Conservation (phyloP, 768 basidiomycete species). For the Trametes meyenii region DNA sequence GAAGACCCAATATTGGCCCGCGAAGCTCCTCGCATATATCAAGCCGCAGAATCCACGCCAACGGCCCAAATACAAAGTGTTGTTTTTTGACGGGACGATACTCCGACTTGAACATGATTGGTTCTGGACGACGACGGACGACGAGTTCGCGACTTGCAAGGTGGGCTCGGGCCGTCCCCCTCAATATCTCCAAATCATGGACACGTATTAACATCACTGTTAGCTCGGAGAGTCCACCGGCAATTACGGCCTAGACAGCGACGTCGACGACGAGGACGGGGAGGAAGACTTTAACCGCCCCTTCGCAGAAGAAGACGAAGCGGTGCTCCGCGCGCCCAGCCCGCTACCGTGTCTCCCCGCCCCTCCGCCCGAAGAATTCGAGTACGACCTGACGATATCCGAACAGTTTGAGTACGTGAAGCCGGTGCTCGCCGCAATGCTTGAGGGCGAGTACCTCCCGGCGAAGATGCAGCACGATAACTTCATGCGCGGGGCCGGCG, state of each 20-base stretch:
- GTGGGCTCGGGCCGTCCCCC: constrained; percentile 36
- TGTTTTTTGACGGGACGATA: constrained; percentile 58
- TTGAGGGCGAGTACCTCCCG: constrained; percentile 59
- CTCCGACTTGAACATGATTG: constrained; percentile 46
- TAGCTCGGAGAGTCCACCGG: constrained; percentile 64
- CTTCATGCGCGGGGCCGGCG: constrained; percentile 62
- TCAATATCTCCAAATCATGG: background rate
- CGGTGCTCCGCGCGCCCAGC: constrained; percentile 41
- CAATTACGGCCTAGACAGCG: constrained; percentile 39
- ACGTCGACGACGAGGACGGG: constrained; percentile 31
- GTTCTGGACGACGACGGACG: constrained; percentile 62
- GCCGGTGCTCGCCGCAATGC: constrained; percentile 60
- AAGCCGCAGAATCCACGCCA: constrained; percentile 42
- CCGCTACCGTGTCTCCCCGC: constrained; percentile 42
- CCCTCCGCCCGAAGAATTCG: constrained; percentile 48
- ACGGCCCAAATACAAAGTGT: constrained; percentile 54
- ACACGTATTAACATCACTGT: background rate
- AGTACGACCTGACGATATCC: constrained; percentile 46
- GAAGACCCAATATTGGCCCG: constrained; percentile 64
- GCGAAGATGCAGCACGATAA: constrained; percentile 48
- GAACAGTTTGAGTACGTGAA: constrained; percentile 70
- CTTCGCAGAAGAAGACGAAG: constrained; percentile 25
- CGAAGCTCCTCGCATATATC: constrained; percentile 55
- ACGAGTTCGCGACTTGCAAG: constrained; percentile 64
- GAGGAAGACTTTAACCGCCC: constrained; percentile 11